Conservation (phyloP, 2,329 filamentous ascomycete genomes). For the Aspergillus sp. region DNA sequence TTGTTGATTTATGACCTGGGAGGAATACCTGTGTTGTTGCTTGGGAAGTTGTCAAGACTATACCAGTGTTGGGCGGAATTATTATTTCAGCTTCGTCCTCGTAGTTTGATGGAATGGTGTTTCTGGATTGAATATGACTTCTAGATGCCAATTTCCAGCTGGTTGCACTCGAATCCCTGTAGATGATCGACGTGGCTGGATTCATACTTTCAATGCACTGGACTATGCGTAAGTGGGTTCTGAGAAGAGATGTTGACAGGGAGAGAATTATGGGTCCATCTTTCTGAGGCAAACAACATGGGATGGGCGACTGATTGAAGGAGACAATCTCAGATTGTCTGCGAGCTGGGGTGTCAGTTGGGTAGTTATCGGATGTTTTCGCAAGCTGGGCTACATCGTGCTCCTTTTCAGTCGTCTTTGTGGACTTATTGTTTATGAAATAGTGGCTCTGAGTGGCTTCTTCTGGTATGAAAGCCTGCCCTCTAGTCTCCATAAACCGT, state of each 20-base stretch:
- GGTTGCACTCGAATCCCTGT: conserved; percentile 26
- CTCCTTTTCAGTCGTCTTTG: background rate
- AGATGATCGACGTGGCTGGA: conserved; percentile 22
- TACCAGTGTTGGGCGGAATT: conserved; percentile 66
- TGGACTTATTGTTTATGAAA: background rate
- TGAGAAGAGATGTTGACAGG: conserved; percentile 30
- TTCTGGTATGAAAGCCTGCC: background rate
- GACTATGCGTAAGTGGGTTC: conserved; percentile 26
- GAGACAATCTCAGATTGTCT: background rate
- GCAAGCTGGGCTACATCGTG: background rate
- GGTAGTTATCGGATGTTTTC: background rate
- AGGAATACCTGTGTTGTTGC: conserved; percentile 71
- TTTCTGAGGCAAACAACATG: background rate
- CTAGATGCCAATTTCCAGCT: background rate
- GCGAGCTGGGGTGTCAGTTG: background rate
- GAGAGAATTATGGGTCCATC: conserved; percentile 30
- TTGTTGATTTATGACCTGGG: conserved; percentile 55
- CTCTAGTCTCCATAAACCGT: background rate
- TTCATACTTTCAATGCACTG: conserved; percentile 21
- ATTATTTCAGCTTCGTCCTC: conserved; percentile 63
- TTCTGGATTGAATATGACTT: background rate
- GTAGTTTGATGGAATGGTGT: background rate
- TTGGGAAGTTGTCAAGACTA: conserved; percentile 71
- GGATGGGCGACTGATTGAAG: conserved; percentile 29
- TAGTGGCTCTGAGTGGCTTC: background rate